These are phyloP conservation scores for Graphilbum ipis-grandicollis DNA, from an alignment of 2,329 filamentous ascomycete species.

Conservation along the genomic window DNA sequence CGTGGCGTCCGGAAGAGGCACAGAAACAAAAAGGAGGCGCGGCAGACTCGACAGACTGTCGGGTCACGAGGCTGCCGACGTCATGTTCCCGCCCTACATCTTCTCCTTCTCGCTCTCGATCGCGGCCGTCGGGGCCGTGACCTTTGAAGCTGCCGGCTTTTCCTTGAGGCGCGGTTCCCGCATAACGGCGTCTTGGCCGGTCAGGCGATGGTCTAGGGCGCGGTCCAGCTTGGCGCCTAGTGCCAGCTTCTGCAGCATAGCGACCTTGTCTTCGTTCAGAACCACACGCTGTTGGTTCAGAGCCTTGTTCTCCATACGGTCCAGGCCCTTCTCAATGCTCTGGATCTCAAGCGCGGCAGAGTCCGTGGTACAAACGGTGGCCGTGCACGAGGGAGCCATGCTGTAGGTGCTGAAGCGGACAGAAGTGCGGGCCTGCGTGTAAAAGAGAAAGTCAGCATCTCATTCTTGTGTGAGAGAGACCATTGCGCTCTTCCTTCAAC, in stretches of 20 bases:
- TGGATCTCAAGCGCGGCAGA: conserved; percentile 39
- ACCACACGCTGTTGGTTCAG: conserved; percentile 67
- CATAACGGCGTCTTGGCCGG: conserved; percentile 75
- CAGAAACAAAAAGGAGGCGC: no score
- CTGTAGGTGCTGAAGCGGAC: conserved; percentile 43
- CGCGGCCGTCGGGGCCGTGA: no score
- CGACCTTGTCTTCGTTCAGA: conserved; percentile 62
- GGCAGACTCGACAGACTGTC: no score
- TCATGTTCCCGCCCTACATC: conserved; percentile 8
- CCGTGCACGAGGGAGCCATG: conserved; percentile 41
- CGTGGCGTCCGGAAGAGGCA: no score
- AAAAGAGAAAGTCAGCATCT: no score
- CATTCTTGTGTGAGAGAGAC: no score
- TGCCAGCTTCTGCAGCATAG: conserved; percentile 70
- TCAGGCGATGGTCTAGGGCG: conserved; percentile 73
- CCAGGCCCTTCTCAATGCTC: conserved; percentile 62
- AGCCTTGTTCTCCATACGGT: conserved; percentile 80
- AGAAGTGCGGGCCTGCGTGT: conserved; percentile 30
- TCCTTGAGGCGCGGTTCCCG: conserved; percentile 25
- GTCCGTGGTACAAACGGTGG: conserved; percentile 34
- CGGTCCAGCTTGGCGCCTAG: conserved; percentile 82
- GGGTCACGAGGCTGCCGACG: no score
- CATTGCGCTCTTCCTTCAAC: no score
- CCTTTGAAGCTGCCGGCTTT: no score
- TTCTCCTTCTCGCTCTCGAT: conserved; percentile 19